A percentile compares a stretch with the other conserved stretches of the same genome.
Conservation (phyloP, 257 asterid species). For the Nicotiana noctiflora region DNA sequence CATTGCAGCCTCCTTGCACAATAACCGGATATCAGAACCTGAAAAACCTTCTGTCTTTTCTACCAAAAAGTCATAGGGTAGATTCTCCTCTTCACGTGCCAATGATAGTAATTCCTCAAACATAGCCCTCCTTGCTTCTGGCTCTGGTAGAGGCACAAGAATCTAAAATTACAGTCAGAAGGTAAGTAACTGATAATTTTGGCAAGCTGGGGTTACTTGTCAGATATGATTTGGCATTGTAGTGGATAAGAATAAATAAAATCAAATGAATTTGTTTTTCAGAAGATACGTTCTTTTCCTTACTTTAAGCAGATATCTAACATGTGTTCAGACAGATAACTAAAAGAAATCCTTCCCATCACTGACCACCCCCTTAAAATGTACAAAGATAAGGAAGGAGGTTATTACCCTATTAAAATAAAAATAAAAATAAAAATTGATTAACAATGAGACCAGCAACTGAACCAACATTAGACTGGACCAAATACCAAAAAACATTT, state of each 20-base stretch:
- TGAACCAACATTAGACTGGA: not conserved
- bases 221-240: not conserved
- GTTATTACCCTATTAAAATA: not conserved
- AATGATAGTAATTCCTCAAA: slow-evolving; percentile 66
- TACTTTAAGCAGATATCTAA: not conserved
- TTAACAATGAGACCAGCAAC: not conserved
- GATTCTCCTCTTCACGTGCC: slow-evolving; percentile 32
- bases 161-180: slow-evolving; percentile 42
- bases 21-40: slow-evolving; percentile 82
- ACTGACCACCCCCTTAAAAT: not conserved
- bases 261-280: not conserved
- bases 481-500: not conserved
- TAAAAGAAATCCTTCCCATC: not conserved
- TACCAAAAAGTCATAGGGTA: slow-evolving; percentile 70
- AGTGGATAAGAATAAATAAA: not conserved
- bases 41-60: slow-evolving; percentile 70
- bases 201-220: not conserved
- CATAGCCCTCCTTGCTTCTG: slow-evolving; percentile 89
- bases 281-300: not conserved
- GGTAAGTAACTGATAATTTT: not conserved
- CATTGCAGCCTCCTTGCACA: slow-evolving; percentile 98
- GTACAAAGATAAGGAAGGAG: not conserved
- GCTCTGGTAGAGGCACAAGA: slow-evolving; percentile 94
- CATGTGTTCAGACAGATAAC: not conserved
- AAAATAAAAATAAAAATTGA: not conserved